These are phyloP conservation scores for Lotus japonicus DNA, from an alignment of 306 rosid genomes.

Conservation along the genomic window DNA sequence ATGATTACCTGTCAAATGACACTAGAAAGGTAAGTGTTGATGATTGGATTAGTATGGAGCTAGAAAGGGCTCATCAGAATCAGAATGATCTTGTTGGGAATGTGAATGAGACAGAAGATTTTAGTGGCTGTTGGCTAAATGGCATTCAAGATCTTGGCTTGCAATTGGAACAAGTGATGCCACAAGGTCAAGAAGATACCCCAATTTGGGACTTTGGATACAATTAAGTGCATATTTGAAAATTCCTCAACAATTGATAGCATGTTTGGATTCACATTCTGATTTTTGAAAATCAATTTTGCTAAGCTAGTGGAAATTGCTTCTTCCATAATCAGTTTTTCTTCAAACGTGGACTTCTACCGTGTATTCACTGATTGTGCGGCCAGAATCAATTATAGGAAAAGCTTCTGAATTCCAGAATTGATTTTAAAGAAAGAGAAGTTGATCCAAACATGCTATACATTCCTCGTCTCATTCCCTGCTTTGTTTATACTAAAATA, in stretches of 20 bases:
- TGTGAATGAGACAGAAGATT: conserved; percentile 17
- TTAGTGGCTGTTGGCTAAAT: conserved; percentile 26
- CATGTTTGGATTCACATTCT: no score
- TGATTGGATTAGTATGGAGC: conserved; percentile 44
- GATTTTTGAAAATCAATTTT: no score
- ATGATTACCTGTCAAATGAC: conserved; percentile 4
- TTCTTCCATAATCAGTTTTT: no score
- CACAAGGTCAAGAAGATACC: conserved; percentile 24
- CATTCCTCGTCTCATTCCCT: not conserved
- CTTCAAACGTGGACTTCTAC: no score
- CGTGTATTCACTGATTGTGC: no score
- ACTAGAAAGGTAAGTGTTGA: not conserved
- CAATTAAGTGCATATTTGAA: not conserved
- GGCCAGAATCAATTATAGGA: no score
- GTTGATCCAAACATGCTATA: not conserved
- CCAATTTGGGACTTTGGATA: conserved; percentile 49
- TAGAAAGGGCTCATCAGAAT: conserved; percentile 16
- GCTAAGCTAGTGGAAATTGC: no score
- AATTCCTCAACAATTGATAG: no score
- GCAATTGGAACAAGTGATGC: conserved; percentile 7
- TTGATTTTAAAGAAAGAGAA: no score
- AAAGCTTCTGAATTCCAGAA: no score
- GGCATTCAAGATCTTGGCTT: conserved; percentile 16
- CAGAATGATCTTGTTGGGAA: not conserved
- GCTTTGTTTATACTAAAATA: not conserved